Base-by-base conservation (phyloP, 2,329 filamentous ascomycete species). In the Aspergillus amoenus region DNA sequence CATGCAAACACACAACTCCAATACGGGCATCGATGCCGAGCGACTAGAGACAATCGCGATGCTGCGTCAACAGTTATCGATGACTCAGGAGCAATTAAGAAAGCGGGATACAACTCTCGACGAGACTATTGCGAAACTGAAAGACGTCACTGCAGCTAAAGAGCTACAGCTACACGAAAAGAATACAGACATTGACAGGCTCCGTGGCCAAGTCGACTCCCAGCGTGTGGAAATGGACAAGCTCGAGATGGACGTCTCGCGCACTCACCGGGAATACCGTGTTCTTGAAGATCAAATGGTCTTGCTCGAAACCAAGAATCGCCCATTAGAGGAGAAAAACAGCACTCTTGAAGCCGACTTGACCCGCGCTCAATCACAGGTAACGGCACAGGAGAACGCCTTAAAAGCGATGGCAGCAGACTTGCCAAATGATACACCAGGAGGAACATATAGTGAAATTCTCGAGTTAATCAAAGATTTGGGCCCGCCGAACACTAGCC, bases 391-490 rank as follows among this genome's bases (percentile, higher is more conserved):
- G 50, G 66, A 70, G 50, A 73, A 70, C 50, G 73, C 72, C 2
- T 60, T 77, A 12, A 73, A 73, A 34, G 68, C 67, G 5, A 68
- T 74, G 34, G 74, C 74, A 12, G 69, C 66, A 8, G 72, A 76
- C 37, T 59, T 75, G 3, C 71, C 74, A 5, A 58, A 70, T 5
- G 68, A 68, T 52, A 58, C 62, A 3, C 65, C 65, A 6, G 69
- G 68, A 22, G 75, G 70, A 56, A 70, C 71, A 6, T 76, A 74
- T 55, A 69, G 64, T 22, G 73, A 77, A 42, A 73, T 78, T n/a
- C 61, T 77, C 2, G 72, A 74, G 24, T 49, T 71, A 42, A 72
- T 76, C 46, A 73, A 74, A 47, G 68, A 70, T 51, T 59, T 73
- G 17, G 69, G 66, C 24, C 67, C 65, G 21, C 56, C 65, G 12